Evolutionary conservation across 1,284 basidiomycete genomes (phyloP), one percentile per base, ranked within the genome.

Genomic region (Earliella scabrosa): DNA sequence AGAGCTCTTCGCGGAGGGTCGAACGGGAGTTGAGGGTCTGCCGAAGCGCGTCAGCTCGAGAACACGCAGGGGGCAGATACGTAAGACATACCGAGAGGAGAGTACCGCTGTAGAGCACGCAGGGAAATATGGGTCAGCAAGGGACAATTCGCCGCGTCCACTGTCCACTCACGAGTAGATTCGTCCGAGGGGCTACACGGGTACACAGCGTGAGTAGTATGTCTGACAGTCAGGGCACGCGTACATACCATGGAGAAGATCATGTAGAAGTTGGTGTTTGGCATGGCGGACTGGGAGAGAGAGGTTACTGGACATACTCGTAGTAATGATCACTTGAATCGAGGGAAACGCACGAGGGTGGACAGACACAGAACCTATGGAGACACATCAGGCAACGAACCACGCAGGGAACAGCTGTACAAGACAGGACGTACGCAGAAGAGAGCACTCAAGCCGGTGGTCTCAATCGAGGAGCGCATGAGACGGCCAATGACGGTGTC

Each of bases 11-110:
- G 11, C 58, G 52, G 23, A 59, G 46, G 6, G 53, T 55, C 13
- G 53, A 44, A n/a, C 58, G 58, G 2, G 53, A 59, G 43, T 59
- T 59, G 43, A 59, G 58, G 7, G 53, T 52, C 57, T 59, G 45
- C 26, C 1, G 39, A 11, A 5, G 27, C 4, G 32, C 16, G 27
- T 50, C 29, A 29, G 3, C n/a, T 9, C 2, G 8, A 13, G 29
- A 31, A 13, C 29, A 31, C 13, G n/a, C n/a, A n/a, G n/a, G n/a
- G n/a, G n/a, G n/a, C n/a, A 31, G 29, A 31, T 31, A 6, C 7
- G 29, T 29, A 6, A 9, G 34, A 56, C 50, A 24, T 43, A 59
- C 58, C 2, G 53, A 52, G 5, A 55, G 50, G 6, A 59, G 41
- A 16, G 58, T 55, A 5, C 40, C 53, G 18, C 57, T 59, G n/a